These are phyloP conservation scores for Martiniozyma abietophila DNA, from an alignment of 805 yeast genomes.

Conservation along the genomic window DNA sequence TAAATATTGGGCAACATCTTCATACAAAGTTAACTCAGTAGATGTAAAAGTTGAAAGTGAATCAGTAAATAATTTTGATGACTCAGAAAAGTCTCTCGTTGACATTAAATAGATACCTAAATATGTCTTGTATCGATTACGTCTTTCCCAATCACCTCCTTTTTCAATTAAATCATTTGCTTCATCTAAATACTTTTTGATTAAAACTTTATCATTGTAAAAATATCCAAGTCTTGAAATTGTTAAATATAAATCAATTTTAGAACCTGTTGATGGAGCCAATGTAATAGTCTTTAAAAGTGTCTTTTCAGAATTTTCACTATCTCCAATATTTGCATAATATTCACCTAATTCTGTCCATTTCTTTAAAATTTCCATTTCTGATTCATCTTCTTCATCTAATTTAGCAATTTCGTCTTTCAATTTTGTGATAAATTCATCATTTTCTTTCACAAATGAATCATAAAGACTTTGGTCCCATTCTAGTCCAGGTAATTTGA, in stretches of 20 bases:
- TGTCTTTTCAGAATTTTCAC: constrained; percentile 54
- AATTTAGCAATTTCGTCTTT: constrained; percentile 44
- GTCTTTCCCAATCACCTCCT: constrained; percentile 99
- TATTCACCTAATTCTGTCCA: constrained; percentile 81
- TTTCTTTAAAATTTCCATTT: constrained; percentile 66
- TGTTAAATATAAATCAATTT: constrained; percentile 78
- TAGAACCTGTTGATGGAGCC: constrained; percentile 81
- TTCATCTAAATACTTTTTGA: constrained; percentile 64
- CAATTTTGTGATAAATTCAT: constrained; percentile 42
- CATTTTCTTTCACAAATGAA: constrained; percentile 43
- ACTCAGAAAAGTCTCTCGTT: constrained; percentile 77
- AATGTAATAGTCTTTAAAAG: constrained; percentile 65
- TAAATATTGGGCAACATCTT: constrained; percentile 82
- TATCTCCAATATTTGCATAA: constrained; percentile 79
- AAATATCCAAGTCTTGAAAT: constrained; percentile 85
- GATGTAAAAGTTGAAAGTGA: constrained; percentile 93
- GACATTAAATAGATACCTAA: constrained; percentile 77
- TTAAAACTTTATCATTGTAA: constrained; percentile 64
- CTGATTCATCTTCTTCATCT: constrained; percentile 74
- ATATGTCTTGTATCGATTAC: constrained; percentile 89
- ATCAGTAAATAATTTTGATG: constrained; percentile 78
- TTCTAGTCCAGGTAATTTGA: constrained; percentile 29
- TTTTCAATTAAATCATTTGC: constrained; percentile 73
- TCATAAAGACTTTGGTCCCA: constrained; percentile 57
- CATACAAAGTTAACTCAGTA: constrained; percentile 80